These are phyloP conservation scores for Trichoderma koningii DNA, from an alignment of 2,329 filamentous ascomycete genomes.

Conservation along the genomic window DNA sequence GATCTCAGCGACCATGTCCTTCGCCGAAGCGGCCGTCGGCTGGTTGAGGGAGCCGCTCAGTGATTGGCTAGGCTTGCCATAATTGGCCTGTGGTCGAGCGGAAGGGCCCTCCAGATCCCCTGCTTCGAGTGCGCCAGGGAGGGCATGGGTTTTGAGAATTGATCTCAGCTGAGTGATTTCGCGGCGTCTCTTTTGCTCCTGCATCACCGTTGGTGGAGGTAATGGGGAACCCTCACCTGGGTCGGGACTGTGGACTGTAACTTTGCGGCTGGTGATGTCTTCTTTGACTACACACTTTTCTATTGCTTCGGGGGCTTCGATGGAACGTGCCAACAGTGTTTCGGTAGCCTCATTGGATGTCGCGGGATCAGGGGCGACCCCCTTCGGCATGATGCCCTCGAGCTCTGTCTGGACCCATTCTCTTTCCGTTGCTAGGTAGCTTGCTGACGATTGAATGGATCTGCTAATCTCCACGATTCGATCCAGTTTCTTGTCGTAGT, in stretches of 20 bases:
- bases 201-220: slow-evolving; percentile 38
- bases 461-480: slow-evolving; percentile 36
- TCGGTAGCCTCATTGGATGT: not conserved
- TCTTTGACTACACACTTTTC: not conserved
- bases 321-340: not conserved
- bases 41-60: slow-evolving; percentile 26
- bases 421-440: slow-evolving; percentile 36
- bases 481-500: slow-evolving; percentile 33
- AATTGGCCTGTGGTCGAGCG: slow-evolving; percentile 24
- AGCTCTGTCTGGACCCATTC: slow-evolving; percentile 38
- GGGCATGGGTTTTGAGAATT: slow-evolving; percentile 38
- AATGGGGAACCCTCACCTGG: slow-evolving; percentile 31
- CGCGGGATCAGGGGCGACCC: not conserved
- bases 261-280: slow-evolving; percentile 35
- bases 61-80: slow-evolving; percentile 34
- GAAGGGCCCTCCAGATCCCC: not conserved
- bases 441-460: slow-evolving; percentile 36
- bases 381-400: slow-evolving; percentile 5
- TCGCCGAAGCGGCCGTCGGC: slow-evolving; percentile 23
- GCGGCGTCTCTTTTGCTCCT: slow-evolving; percentile 43
- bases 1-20: slow-evolving; percentile 36
- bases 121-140: not conserved
- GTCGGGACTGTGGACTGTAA: slow-evolving; percentile 40
- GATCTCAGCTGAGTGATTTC: slow-evolving; percentile 37
- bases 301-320: not conserved